These are phyloP conservation scores for Tephrocybe sp. DNA, from an alignment of 768 basidiomycete genomes.

Conservation along the genomic window DNA sequence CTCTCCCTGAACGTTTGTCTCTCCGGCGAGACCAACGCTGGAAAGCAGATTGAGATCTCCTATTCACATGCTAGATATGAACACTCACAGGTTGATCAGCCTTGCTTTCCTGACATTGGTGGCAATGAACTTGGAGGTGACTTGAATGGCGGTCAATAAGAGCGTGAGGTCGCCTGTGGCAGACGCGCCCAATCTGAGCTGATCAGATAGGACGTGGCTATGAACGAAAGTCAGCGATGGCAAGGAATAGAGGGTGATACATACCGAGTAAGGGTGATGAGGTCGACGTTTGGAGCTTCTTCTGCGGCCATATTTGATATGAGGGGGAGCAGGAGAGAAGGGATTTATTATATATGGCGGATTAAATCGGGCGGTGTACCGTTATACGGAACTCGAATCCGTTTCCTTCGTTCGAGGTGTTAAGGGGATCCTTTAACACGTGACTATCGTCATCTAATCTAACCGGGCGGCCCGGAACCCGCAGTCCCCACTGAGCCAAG, in stretches of 20 bases:
- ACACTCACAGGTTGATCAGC: constrained; percentile 89
- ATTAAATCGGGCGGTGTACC: constrained; percentile 21
- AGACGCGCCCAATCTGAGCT: constrained; percentile 73
- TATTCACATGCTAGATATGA: neutral
- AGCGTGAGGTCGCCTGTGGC: constrained; percentile 95
- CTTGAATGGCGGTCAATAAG: constrained; percentile 92
- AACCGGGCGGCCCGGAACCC: constrained; percentile 5
- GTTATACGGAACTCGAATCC: constrained; percentile 12
- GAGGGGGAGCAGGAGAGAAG: constrained; percentile 19
- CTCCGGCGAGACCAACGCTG: constrained; percentile 96
- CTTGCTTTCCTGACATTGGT: constrained; percentile 97
- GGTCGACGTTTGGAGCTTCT: constrained; percentile 76
- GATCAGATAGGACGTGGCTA: constrained; percentile 87
- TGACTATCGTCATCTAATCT: constrained; percentile 18
- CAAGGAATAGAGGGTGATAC: constrained; percentile 15
- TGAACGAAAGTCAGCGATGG: neutral
- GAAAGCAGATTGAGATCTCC: constrained; percentile 4
- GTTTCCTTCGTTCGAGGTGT: constrained; percentile 14
- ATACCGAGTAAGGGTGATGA: constrained; percentile 91
- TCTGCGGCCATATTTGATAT: constrained; percentile 43
- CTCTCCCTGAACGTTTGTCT: constrained; percentile 96
- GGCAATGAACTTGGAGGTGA: constrained; percentile 96
- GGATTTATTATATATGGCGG: constrained; percentile 7
- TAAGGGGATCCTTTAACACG: constrained; percentile 14
- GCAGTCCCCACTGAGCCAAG: too few species aligned